Percentiles rank a stretch among this genome's conserved stretches.
Evolutionary conservation across 768 basidiomycete species (phyloP).

Genomic region (Xanthoconium purpureum): DNA sequence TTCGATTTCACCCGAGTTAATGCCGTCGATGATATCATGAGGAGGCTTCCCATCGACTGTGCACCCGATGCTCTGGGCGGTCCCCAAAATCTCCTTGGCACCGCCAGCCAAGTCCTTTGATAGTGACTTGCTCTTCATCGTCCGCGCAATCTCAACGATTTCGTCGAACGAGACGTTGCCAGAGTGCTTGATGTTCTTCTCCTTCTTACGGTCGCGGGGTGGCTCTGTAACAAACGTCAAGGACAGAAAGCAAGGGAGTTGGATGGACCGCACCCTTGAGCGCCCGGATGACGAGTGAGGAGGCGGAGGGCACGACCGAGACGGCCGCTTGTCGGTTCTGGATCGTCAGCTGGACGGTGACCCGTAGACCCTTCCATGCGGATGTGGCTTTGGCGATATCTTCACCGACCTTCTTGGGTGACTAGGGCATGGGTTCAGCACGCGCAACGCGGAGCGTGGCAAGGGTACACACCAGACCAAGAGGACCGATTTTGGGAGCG

Average conservation of each 20-base stretch:
- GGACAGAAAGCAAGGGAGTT: not conserved
- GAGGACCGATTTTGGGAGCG: slow-evolving; percentile 99
- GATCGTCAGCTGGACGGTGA: slow-evolving; percentile 98
- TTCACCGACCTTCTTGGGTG: slow-evolving; percentile 99
- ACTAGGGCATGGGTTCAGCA: slow-evolving; percentile 47
- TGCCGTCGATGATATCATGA: slow-evolving; percentile 89
- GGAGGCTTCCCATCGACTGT: slow-evolving; percentile 91
- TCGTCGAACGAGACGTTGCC: slow-evolving; percentile 94
- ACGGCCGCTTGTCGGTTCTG: slow-evolving; percentile 99
- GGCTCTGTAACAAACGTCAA: slow-evolving; percentile 60
- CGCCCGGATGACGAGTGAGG: slow-evolving; percentile 95
- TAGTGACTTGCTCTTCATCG: slow-evolving; percentile 90
- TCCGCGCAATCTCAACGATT: slow-evolving; percentile 93
- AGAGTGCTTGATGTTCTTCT: slow-evolving; percentile 99
- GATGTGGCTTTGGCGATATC: slow-evolving; percentile 99
- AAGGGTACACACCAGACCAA: slow-evolving; percentile 82
- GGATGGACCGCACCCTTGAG: slow-evolving; percentile 79
- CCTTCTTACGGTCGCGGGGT: slow-evolving; percentile 99
- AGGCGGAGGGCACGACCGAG: slow-evolving; percentile 94
- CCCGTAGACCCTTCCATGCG: slow-evolving; percentile 98
- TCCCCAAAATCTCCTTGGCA: slow-evolving; percentile 97
- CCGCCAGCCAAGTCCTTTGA: slow-evolving; percentile 87
- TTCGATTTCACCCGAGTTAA: slow-evolving; percentile 81
- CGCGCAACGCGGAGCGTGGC: not conserved
- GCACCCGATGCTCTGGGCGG: slow-evolving; percentile 95